Percentiles rank a stretch among this genome's conserved stretches.
Conservation (phyloP, 148 eudicot species). For the Dianthus caryophyllus region DNA sequence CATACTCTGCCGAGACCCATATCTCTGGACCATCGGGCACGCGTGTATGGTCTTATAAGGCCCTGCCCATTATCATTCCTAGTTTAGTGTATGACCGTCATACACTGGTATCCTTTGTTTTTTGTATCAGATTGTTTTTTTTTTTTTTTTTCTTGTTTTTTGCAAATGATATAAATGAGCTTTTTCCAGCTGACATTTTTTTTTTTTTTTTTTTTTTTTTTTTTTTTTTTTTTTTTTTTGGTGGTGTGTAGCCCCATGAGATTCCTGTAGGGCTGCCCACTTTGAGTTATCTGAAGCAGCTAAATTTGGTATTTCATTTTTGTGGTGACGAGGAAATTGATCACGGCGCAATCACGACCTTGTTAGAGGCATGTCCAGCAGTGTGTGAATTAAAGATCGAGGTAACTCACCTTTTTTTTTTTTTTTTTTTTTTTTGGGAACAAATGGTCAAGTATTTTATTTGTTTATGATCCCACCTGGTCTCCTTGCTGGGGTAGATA, state of each 20-base stretch:
- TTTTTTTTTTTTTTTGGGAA: neutral
- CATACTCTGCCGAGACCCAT: too few species aligned
- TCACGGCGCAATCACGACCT: neutral
- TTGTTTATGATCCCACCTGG: neutral
- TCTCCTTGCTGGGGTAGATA: too few species aligned
- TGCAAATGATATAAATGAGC: neutral
- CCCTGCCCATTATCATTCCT: too few species aligned
- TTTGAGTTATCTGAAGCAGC: slow-evolving; percentile 4
- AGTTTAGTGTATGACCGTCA: too few species aligned
- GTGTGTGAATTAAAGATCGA: slow-evolving; percentile 11
- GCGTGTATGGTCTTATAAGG: too few species aligned
- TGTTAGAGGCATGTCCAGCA: slow-evolving; percentile 1
- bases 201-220: too few species aligned
- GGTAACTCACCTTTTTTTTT: neutral
- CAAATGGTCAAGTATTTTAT: too few species aligned
- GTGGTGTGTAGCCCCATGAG: neutral
- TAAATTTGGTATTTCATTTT: neutral
- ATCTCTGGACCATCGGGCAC: too few species aligned
- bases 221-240: neutral
- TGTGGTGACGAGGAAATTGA: neutral
- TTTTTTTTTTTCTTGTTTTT: neutral
- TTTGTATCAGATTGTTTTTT: too few species aligned
- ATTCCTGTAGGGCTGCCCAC: neutral
- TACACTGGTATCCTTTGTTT: too few species aligned
- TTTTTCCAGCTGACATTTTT: neutral